Conservation (phyloP, 495 filamentous ascomycete species). For the Hypoxylon trugodes region DNA sequence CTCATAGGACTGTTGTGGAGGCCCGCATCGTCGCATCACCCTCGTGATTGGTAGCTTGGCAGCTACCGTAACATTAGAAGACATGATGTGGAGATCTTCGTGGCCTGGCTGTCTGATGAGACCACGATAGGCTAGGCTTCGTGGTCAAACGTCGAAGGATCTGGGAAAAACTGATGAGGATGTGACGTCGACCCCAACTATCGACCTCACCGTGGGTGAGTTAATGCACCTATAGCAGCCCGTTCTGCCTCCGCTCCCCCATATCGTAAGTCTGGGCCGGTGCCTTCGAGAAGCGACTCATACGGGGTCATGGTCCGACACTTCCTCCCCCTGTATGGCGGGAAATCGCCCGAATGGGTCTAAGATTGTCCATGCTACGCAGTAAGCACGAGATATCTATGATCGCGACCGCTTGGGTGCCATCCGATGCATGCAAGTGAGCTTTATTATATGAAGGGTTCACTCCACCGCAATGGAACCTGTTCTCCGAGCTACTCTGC, state of each 20-base stretch:
- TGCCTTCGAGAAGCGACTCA: slow-evolving; percentile 20
- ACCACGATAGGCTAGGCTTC: slow-evolving; percentile 17
- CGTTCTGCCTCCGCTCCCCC: slow-evolving; percentile 14
- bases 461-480: slow-evolving; percentile 15
- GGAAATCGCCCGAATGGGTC: slow-evolving; percentile 34
- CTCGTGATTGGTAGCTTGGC: slow-evolving; percentile 27
- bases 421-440: slow-evolving; percentile 34
- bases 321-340: slow-evolving; percentile 19
- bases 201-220: slow-evolving; percentile 24
- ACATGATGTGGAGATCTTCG: slow-evolving; percentile 22
- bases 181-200: slow-evolving; percentile 33
- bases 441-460: slow-evolving; percentile 41
- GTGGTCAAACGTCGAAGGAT: slow-evolving; percentile 33
- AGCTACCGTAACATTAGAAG: slow-evolving; percentile 22
- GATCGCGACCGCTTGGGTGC: slow-evolving; percentile 15
- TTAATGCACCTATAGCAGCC: slow-evolving; percentile 45
- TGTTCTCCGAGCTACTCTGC: slow-evolving; percentile 8
- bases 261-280: slow-evolving; percentile 7
- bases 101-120: slow-evolving; percentile 12
- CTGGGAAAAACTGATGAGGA: slow-evolving; percentile 15
- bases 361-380: slow-evolving; percentile 31
- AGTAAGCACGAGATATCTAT: slow-evolving; percentile 15
- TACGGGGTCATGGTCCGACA: slow-evolving; percentile 30
- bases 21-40: slow-evolving; percentile 6
- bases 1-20: slow-evolving; percentile 25